Conservation (phyloP, 2,329 filamentous ascomycete genomes). For the Cladosporium colombiae region DNA sequence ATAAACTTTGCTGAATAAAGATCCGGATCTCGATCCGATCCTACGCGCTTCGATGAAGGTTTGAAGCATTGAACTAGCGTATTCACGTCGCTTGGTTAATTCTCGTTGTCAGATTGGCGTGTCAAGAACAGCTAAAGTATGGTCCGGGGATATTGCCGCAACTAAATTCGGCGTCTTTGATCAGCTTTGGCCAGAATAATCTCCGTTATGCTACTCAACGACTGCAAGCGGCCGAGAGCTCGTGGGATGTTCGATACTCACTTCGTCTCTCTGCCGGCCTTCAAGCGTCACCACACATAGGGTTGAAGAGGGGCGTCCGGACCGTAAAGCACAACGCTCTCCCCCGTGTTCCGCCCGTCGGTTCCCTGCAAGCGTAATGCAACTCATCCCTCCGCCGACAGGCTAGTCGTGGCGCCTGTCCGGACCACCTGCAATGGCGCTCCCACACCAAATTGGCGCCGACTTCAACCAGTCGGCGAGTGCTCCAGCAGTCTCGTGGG, state of each 20-base stretch:
- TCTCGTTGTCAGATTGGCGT: not conserved
- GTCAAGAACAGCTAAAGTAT: not conserved
- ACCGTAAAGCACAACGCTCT: constrained; percentile 6
- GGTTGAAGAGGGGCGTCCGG: constrained; percentile 10
- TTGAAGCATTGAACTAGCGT: not conserved
- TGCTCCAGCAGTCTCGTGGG: not conserved
- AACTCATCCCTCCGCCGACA: not conserved
- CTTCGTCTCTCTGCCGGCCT: not conserved
- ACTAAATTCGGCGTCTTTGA: not conserved
- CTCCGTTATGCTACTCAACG: not conserved
- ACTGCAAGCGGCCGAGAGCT: constrained; percentile 1
- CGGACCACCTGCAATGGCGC: constrained; percentile 3
- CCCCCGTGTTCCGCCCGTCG: constrained; percentile 8
- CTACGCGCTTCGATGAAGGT: not conserved
- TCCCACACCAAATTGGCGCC: not conserved
- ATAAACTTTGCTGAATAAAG: not conserved
- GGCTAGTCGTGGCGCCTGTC: constrained; percentile 15
- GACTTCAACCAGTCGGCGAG: constrained; percentile 10
- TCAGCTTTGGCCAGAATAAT: not conserved
- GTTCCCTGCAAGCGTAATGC: constrained; percentile 8
- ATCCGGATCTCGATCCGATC: not conserved
- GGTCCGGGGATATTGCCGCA: not conserved
- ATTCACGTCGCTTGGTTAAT: not conserved
- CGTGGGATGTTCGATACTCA: not conserved
- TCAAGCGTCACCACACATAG: not conserved